Base-by-base conservation (phyloP, 2,329 filamentous ascomycete species). In the Beauveria scarabaeidicola region DNA sequence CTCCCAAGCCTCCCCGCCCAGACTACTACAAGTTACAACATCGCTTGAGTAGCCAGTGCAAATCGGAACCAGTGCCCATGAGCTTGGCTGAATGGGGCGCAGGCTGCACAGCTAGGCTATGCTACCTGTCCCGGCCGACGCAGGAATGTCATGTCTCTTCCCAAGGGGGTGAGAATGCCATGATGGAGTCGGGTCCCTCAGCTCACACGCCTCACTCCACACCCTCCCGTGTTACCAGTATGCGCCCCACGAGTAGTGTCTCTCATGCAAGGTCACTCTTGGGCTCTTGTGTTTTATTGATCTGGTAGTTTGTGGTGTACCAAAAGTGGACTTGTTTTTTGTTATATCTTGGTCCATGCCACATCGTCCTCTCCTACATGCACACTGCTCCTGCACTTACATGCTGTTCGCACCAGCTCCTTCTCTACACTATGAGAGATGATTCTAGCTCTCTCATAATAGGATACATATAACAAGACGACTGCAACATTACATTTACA, bases 71-170 rank as follows among this genome's bases (percentile, higher is more conserved):
- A 40, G 19, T 21, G 13, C 11, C 27, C 27, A 52, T 38, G 15
- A 47, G 44, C 23, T 27, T 11, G 8, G 11, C 23, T 21, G 13
- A 17, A 25, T 10, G 11, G 44, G 23, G 23, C 21, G 11, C 13
- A 15, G 23, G 47, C 27, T 25, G 40, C 15, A 21, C 38, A 23
- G 21, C 27, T 47, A 23, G 51, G 29, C 43, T 40, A 36, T 53
- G 21, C 9, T 19, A 23, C 50, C 44, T n/a, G 7, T 38, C 36
- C 57, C 17, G 38, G 9, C 25, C 27, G 40, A 47, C 57, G 25
- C 23, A 59, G 58, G 58, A 59, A 59, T 59, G 58, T 41, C 29
- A 38, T 52, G 50, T 53, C 51, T 52, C 56, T 47, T 52, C 21
- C 23, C 41, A 59, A 54, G 58, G 58, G 48, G 50, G 58, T 53